Percentiles rank a stretch among this genome's conserved stretches.
These are phyloP conservation scores for Fraxinus sp. DNA, from an alignment of 305 asterid genomes.

Conservation along the genomic window DNA sequence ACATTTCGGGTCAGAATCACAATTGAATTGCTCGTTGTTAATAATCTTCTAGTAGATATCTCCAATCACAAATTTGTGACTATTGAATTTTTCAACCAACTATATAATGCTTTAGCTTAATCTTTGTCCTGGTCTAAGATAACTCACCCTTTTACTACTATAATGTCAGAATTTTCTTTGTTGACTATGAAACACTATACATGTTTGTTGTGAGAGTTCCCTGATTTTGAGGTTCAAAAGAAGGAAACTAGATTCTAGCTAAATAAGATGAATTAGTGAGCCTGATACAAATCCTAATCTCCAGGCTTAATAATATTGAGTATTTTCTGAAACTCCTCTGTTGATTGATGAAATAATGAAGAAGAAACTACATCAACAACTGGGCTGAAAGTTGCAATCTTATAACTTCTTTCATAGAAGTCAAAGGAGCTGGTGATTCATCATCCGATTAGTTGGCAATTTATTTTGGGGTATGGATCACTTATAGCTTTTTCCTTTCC, in stretches of 20 bases:
- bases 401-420: not conserved
- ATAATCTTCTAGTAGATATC: not conserved
- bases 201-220: not conserved
- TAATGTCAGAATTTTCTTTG: not conserved
- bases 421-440: not conserved
- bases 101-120: not conserved
- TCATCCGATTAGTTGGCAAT: not conserved
- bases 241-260: not conserved
- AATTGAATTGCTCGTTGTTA: slow-evolving; percentile 5
- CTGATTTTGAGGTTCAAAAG: not conserved
- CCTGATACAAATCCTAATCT: not conserved
- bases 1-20: slow-evolving; percentile 55
- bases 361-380: not conserved
- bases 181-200: not conserved
- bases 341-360: not conserved
- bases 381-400: not conserved
- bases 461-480: not conserved
- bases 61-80: not conserved
- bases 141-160: not conserved
- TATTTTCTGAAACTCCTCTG: not conserved
- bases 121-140: not conserved
- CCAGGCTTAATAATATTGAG: not conserved
- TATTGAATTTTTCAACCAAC: not conserved
- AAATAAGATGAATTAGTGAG: not conserved
- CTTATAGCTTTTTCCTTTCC: not conserved